These are phyloP conservation scores for Graphilbum fragrans DNA, from an alignment of 2,329 filamentous ascomycete species.

Conservation along the genomic window DNA sequence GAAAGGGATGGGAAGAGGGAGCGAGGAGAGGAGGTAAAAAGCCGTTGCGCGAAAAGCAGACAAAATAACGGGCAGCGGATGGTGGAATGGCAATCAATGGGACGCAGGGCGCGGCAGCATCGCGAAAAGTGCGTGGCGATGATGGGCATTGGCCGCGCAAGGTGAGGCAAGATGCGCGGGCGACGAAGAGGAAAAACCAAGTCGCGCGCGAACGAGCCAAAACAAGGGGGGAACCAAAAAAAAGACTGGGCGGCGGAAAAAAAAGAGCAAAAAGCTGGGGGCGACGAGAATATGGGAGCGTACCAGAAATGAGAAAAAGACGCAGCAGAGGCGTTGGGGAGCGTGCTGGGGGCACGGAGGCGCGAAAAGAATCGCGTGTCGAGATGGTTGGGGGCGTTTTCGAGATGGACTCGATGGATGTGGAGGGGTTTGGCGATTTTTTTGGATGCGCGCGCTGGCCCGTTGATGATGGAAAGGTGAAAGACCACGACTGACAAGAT, in stretches of 20 bases:
- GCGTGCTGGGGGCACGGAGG: conserved; percentile 19
- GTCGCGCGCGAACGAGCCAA: background rate
- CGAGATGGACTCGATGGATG: conserved; percentile 47
- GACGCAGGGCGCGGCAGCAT: background rate
- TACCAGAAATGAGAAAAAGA: conserved; percentile 2
- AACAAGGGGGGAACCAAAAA: background rate
- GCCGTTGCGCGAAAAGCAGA: too few relatives aligned
- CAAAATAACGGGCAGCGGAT: too few relatives aligned
- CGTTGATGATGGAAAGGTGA: conserved; percentile 34
- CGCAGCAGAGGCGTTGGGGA: conserved; percentile 22
- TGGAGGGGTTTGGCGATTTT: conserved; percentile 46
- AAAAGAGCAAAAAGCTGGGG: background rate
- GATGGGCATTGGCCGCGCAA: too few relatives aligned
- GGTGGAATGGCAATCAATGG: too few relatives aligned
- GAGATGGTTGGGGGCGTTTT: conserved; percentile 36
- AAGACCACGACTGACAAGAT: conserved; percentile 38
- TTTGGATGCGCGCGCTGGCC: conserved; percentile 43
- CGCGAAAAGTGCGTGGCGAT: background rate
- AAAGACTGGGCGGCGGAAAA: background rate
- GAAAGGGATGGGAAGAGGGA: too few relatives aligned
- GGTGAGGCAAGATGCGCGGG: too few relatives aligned
- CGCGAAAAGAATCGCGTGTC: conserved; percentile 40
- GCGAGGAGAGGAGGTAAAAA: too few relatives aligned
- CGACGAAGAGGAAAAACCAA: too few relatives aligned
- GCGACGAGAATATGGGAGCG: background rate